Conservation (phyloP, 1,139 yeast species). For the Lodderomyces theae region DNA sequence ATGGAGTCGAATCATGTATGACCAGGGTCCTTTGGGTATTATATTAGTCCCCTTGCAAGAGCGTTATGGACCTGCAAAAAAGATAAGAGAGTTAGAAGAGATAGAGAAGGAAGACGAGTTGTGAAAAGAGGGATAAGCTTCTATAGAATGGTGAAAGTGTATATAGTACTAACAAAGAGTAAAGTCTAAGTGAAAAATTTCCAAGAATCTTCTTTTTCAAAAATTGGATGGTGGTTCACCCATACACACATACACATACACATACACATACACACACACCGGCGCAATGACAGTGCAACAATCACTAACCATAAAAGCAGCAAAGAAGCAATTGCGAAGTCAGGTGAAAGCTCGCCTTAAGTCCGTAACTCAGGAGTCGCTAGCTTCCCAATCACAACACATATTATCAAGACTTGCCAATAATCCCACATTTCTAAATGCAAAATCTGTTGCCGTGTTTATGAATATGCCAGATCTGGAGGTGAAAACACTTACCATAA, state of each 20-base stretch:
- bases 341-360: slow-evolving; percentile 19
- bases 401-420: slow-evolving; percentile 29
- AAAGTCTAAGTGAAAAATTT: neutral
- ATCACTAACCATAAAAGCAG: slow-evolving; percentile 12
- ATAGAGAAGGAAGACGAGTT: slow-evolving; percentile 39
- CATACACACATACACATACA: too few relatives aligned
- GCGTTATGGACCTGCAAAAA: slow-evolving; percentile 36
- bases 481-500: slow-evolving; percentile 51
- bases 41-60: slow-evolving; percentile 41
- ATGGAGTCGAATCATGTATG: slow-evolving; percentile 40
- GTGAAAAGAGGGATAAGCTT: neutral
- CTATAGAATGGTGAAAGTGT: too few relatives aligned
- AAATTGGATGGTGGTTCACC: too few relatives aligned
- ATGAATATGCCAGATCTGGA: slow-evolving; percentile 69
- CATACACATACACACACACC: too few relatives aligned
- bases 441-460: slow-evolving; percentile 56
- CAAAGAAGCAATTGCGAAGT: slow-evolving; percentile 19
- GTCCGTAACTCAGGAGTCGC: slow-evolving; percentile 15
- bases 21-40: slow-evolving; percentile 44
- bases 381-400: slow-evolving; percentile 20
- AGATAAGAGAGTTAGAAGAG: slow-evolving; percentile 40
- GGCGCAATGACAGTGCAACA: slow-evolving; percentile 1
- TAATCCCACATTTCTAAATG: slow-evolving; percentile 38
- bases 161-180: neutral
- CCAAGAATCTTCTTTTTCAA: too few relatives aligned